Evolutionary conservation across 2,329 filamentous ascomycete genomes (phyloP).

Genomic region (Neurospora crassa): DNA sequence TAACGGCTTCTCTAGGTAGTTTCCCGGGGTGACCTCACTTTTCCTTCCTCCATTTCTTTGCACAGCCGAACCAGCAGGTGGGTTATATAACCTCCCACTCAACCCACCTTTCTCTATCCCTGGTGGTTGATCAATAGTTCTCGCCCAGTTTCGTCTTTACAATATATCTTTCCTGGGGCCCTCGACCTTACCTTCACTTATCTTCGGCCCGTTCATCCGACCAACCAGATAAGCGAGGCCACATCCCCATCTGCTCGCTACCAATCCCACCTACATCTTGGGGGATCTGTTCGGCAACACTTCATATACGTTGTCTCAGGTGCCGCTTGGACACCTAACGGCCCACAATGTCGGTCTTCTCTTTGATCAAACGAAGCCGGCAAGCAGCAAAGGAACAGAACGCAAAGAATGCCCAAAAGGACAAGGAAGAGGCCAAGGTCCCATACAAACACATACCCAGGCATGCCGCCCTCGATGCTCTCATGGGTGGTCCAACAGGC

Average conservation of each 20-base stretch:
- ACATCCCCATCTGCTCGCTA: neutral
- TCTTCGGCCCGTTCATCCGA: neutral
- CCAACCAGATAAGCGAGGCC: neutral
- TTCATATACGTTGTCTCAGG: neutral
- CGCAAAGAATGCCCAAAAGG: slow-evolving; percentile 36
- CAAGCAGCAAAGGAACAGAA: slow-evolving; percentile 47
- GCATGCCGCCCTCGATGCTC: slow-evolving; percentile 50
- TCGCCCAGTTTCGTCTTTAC: neutral
- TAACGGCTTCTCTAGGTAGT: neutral
- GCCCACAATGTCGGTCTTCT: slow-evolving; percentile 46
- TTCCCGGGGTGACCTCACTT: neutral
- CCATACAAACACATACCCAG: slow-evolving; percentile 52
- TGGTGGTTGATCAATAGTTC: neutral
- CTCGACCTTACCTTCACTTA: neutral
- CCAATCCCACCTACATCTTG: slow-evolving; percentile 24
- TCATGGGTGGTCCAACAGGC: slow-evolving; percentile 42
- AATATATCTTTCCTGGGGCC: neutral
- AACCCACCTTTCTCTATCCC: neutral
- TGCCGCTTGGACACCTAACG: neutral
- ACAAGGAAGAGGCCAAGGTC: slow-evolving; percentile 32
- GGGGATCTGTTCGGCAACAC: neutral
- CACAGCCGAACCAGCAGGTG: neutral
- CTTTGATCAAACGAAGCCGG: slow-evolving; percentile 40
- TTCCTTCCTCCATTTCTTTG: neutral
- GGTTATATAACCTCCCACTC: neutral